These are phyloP conservation scores for Cucumis cinereus DNA, from an alignment of 306 rosid genomes.

Conservation along the genomic window DNA sequence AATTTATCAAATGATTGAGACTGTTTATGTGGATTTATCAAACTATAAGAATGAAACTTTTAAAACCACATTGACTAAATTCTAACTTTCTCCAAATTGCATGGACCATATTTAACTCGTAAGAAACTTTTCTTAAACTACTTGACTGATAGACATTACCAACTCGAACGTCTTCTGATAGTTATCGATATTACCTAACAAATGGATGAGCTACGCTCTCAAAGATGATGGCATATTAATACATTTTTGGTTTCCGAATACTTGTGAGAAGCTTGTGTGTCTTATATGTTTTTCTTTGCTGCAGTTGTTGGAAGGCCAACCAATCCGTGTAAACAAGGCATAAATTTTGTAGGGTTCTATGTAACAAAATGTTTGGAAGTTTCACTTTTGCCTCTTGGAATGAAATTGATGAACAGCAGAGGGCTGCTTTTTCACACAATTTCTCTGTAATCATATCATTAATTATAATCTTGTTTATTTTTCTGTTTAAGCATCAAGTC, in stretches of 20 bases:
- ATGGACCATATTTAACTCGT: not conserved
- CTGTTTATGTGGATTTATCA: too few relatives aligned
- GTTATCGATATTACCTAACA: not conserved
- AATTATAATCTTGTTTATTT: not conserved
- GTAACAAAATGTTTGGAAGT: not conserved
- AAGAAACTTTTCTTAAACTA: not conserved
- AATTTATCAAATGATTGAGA: too few relatives aligned
- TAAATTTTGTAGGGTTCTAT: not conserved
- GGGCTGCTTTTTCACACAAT: not conserved
- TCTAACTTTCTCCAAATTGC: too few relatives aligned
- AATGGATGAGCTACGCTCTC: not conserved
- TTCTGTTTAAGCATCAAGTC: not conserved
- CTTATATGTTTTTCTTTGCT: slow-evolving; percentile 6
- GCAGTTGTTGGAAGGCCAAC: slow-evolving; percentile 83
- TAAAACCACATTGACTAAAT: too few relatives aligned
- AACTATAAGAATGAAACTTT: too few relatives aligned
- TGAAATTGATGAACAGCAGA: not conserved
- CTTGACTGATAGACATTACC: too few relatives aligned
- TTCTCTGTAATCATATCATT: not conserved
- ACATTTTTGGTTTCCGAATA: not conserved
- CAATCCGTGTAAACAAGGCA: slow-evolving; percentile 83
- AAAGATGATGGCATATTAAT: not conserved
- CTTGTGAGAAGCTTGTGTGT: slow-evolving; percentile 3
- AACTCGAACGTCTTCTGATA: not conserved
- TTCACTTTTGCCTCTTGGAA: not conserved